These are phyloP conservation scores for Monascus ruber DNA, from an alignment of 2,329 filamentous ascomycete genomes.

Conservation along the genomic window DNA sequence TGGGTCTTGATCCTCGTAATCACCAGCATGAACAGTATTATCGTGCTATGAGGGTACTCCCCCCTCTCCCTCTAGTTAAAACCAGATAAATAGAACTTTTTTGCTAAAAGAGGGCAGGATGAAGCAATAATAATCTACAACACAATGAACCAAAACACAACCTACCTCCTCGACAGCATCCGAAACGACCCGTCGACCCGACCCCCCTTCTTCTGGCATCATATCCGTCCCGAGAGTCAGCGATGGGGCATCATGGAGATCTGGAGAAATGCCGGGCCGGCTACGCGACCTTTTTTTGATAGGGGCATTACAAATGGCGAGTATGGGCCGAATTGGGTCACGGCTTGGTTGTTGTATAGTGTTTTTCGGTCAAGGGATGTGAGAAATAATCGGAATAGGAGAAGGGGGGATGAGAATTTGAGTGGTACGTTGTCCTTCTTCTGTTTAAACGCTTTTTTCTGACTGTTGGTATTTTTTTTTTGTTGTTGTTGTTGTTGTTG, in stretches of 20 bases:
- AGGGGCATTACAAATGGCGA: constrained; percentile 30
- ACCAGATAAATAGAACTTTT: background rate
- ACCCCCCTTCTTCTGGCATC: constrained; percentile 37
- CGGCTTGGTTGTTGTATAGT: constrained; percentile 36
- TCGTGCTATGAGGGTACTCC: constrained; percentile 34
- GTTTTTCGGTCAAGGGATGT: constrained; percentile 37
- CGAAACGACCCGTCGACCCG: constrained; percentile 24
- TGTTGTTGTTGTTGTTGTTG: too few species aligned
- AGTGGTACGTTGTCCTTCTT: constrained; percentile 4
- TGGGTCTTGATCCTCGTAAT: constrained; percentile 30
- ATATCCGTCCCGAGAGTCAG: constrained; percentile 33
- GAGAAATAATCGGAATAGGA: constrained; percentile 35
- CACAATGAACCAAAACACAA: constrained; percentile 28
- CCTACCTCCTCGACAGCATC: constrained; percentile 30
- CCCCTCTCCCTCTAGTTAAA: background rate
- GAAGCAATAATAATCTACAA: constrained; percentile 35
- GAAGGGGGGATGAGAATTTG: constrained; percentile 20
- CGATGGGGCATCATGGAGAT: constrained; percentile 32
- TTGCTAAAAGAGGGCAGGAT: constrained; percentile 19
- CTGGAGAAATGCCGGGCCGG: constrained; percentile 28
- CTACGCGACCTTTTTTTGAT: constrained; percentile 30
- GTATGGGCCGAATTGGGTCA: constrained; percentile 37
- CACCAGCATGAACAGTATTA: constrained; percentile 34
- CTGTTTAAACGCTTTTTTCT: background rate
- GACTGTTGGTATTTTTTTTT: too few species aligned